These are phyloP conservation scores for Chlorella sp. DNA, from an alignment of 139 green algal species.

Conservation along the genomic window DNA sequence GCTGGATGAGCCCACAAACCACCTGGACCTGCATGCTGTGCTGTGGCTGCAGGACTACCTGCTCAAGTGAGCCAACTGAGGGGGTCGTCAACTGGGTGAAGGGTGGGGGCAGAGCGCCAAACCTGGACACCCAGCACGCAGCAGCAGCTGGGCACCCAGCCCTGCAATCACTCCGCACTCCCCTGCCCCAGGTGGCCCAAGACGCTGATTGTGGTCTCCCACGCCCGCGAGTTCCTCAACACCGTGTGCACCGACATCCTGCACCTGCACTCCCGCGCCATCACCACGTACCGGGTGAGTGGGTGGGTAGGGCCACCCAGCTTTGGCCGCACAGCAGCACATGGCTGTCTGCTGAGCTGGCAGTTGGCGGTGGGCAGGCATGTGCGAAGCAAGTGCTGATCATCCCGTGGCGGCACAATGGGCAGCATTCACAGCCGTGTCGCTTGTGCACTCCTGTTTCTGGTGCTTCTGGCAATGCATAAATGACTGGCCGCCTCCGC, in stretches of 20 bases:
- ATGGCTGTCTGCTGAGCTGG: neutral
- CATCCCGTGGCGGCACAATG: no score
- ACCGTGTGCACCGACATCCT: constrained; percentile 87
- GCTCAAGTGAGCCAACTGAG: constrained; percentile 24
- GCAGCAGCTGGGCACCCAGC: no score
- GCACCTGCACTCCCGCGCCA: constrained; percentile 78
- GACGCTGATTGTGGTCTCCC: constrained; percentile 87
- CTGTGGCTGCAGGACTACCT: constrained; percentile 84
- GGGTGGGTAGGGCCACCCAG: neutral
- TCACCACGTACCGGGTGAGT: constrained; percentile 68
- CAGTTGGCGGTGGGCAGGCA: neutral
- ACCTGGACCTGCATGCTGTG: constrained; percentile 81
- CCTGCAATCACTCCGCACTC: no score
- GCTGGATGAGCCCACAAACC: constrained; percentile 86
- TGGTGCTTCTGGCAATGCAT: no score
- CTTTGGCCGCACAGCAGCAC: neutral
- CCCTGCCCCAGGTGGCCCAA: constrained; percentile 67
- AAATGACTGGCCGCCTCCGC: no score
- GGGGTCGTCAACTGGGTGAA: no score
- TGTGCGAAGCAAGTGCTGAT: no score
- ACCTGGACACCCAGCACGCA: no score
- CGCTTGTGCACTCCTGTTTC: neutral
- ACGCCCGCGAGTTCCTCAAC: constrained; percentile 92
- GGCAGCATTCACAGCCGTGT: neutral
- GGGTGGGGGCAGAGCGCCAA: no score